Base-by-base conservation (phyloP, 108 stramenopile genomes). In the Fragilariopsis cylindrus region DNA sequence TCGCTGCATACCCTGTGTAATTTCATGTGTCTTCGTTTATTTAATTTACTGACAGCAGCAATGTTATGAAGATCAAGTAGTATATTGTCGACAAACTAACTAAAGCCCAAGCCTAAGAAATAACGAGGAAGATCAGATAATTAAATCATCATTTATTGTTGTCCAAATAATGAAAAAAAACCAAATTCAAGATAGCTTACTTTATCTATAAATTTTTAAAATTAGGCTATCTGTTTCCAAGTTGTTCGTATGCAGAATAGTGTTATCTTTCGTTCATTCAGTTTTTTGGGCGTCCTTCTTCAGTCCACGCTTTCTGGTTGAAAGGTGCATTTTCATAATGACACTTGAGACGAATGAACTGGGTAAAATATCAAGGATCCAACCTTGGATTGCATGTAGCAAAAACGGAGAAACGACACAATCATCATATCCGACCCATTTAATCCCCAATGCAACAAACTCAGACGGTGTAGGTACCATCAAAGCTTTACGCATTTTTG, bases 361-460 rank as follows among this genome's bases (percentile, higher is more conserved):
- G 3, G 98, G 99, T 30, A 98, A 48, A 30, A 46, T 54, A 30
- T 81, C 71, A 85, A 99, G 77, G 21, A 98, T 71, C 84, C 85
- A 97, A 30, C 97, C 95, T 78, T 96, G 94, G 56, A 98, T 62
- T 43, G 86, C 93, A 87, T 99, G 99, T 16, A 94, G 60, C 91
- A 92, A 95, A 81, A 92, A 97, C 16, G 98, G 98, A 19, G 91
- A 92, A 40, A 86, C 90, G 6, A 93, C 89, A 3, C 80, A 73
- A 63, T 92, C 95, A 18, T 77, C 84, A 45, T 84, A 76, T 46
- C 98, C 98, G 49, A 99, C 89, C 84, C 93, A 94, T 43, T 70
- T 77, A 60, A 98, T 81, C 12, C 86, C 92, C 53, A 93, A 72
- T 18, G 74, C 78, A 11, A 88, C 98, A 82, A 91, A 99, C 43